A percentile compares a stretch with the other conserved stretches of the same genome.
Conservation (phyloP, 2,329 filamentous ascomycete species). For the Parastagonospora nodorum region DNA sequence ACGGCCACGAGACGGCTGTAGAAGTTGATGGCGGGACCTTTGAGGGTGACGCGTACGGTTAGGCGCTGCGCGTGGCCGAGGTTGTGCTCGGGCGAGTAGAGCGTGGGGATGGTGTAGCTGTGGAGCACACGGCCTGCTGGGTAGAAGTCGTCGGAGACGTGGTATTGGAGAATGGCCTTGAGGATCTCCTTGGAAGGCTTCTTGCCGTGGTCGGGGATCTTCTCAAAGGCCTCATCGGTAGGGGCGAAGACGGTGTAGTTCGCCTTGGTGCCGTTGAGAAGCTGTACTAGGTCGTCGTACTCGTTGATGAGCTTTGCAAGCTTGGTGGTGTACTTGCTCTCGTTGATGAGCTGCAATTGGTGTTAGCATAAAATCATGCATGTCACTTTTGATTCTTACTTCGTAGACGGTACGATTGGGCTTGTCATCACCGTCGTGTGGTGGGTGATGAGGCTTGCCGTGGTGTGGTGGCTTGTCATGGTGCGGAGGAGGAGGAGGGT, state of each 20-base stretch:
- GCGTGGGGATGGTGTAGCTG: constrained; percentile 75
- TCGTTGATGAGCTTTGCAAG: constrained; percentile 77
- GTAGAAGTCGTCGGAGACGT: constrained; percentile 71
- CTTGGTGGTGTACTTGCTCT: constrained; percentile 75
- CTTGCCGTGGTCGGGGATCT: constrained; percentile 59
- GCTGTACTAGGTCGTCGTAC: constrained; percentile 70
- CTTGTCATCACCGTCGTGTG: constrained; percentile 47
- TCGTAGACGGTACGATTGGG: constrained; percentile 79
- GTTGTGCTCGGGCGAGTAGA: constrained; percentile 63
- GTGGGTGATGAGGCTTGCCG: constrained; percentile 45
- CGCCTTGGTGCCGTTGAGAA: constrained; percentile 73
- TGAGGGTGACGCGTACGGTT: constrained; percentile 65
- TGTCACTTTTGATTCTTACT: neutral
- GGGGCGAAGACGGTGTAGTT: constrained; percentile 86
- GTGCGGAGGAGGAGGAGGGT: constrained; percentile 22
- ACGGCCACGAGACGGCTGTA: constrained; percentile 71
- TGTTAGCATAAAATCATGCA: neutral
- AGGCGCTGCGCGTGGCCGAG: constrained; percentile 68
- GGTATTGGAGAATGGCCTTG: constrained; percentile 73
- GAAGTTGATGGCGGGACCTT: constrained; percentile 76
- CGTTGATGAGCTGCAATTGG: constrained; percentile 62
- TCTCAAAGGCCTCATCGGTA: constrained; percentile 75
- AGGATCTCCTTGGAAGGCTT: constrained; percentile 74
- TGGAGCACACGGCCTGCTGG: constrained; percentile 68
- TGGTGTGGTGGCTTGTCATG: constrained; percentile 35